Evolutionary conservation across 2,329 filamentous ascomycete species (phyloP).

Genomic region (Cladosporium phlei): DNA sequence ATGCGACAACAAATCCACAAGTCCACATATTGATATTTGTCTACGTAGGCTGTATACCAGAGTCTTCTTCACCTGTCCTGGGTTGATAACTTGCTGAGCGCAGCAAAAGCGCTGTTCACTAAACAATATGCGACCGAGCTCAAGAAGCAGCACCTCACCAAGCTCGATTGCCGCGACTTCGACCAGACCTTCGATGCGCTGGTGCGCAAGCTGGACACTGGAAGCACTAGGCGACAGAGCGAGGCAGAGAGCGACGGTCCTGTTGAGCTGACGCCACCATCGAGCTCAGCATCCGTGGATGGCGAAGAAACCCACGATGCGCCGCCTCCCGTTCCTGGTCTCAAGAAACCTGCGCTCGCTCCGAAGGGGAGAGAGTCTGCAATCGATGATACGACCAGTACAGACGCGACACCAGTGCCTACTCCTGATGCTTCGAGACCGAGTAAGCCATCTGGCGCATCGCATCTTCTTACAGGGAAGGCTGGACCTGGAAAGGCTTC

Average conservation of each 20-base stretch:
- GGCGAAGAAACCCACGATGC: slow-evolving; percentile 47
- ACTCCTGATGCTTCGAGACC: slow-evolving; percentile 76
- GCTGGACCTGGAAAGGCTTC: slow-evolving; percentile 74
- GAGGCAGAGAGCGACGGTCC: slow-evolving; percentile 29
- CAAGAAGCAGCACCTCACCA: slow-evolving; percentile 70
- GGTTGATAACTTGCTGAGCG: slow-evolving; percentile 95
- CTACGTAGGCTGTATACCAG: slow-evolving; percentile 83
- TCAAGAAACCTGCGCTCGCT: slow-evolving; percentile 37
- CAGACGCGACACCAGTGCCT: slow-evolving; percentile 64
- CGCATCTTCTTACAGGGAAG: slow-evolving; percentile 68
- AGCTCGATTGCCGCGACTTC: slow-evolving; percentile 74
- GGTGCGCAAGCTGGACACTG: slow-evolving; percentile 69
- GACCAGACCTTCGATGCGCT: slow-evolving; percentile 94
- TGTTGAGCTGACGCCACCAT: slow-evolving; percentile 50
- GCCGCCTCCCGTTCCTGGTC: slow-evolving; percentile 47
- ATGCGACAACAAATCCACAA: neutral
- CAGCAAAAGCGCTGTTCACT: slow-evolving; percentile 86
- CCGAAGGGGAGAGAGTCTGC: slow-evolving; percentile 13
- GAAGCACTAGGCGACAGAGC: slow-evolving; percentile 24
- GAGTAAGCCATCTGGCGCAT: slow-evolving; percentile 58
- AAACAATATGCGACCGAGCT: slow-evolving; percentile 86
- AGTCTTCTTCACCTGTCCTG: slow-evolving; percentile 91
- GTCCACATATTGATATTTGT: slow-evolving; percentile 16
- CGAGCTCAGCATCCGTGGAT: slow-evolving; percentile 41
- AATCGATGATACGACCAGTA: slow-evolving; percentile 45